Conservation (phyloP, 1,139 yeast genomes). For the Trichomonascaceae sp. region DNA sequence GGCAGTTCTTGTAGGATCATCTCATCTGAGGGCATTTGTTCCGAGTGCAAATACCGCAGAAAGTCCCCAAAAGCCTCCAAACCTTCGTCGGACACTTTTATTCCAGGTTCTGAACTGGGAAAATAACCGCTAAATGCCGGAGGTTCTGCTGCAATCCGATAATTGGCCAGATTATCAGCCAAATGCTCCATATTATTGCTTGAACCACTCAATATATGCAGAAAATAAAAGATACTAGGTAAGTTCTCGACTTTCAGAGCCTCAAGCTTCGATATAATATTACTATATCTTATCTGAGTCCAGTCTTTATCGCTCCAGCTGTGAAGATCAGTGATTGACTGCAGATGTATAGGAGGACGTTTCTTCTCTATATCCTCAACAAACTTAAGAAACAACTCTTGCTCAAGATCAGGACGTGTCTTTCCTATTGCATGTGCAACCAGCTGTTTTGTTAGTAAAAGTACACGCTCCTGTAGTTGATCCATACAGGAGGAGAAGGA, state of each 20-base stretch:
- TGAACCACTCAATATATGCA: constrained; percentile 3
- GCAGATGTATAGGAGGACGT: constrained; percentile 1
- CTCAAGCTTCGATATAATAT: constrained; percentile 4
- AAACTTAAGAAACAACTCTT: not conserved
- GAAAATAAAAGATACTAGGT: not conserved
- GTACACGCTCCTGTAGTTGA: constrained; percentile 2
- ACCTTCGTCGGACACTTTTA: not conserved
- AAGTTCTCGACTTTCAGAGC: not conserved
- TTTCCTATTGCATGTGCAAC: not conserved
- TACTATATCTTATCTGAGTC: constrained; percentile 2
- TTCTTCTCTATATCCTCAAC: not conserved
- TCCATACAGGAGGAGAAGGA: not conserved
- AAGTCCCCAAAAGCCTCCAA: constrained; percentile 14
- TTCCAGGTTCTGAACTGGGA: not conserved
- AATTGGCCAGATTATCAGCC: constrained; percentile 3
- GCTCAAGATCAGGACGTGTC: not conserved
- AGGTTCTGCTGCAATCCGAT: constrained; percentile 1
- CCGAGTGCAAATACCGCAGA: constrained; percentile 14
- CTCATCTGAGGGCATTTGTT: constrained; percentile 38
- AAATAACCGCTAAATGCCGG: constrained; percentile 3
- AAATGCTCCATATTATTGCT: constrained; percentile 5
- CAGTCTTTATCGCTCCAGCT: not conserved
- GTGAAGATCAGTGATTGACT: constrained; percentile 4
- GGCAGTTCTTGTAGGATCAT: constrained; percentile 53
- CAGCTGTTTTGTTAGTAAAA: constrained; percentile 2